Conservation (phyloP, 345 rosid genomes). For the Sonneratia alba region DNA sequence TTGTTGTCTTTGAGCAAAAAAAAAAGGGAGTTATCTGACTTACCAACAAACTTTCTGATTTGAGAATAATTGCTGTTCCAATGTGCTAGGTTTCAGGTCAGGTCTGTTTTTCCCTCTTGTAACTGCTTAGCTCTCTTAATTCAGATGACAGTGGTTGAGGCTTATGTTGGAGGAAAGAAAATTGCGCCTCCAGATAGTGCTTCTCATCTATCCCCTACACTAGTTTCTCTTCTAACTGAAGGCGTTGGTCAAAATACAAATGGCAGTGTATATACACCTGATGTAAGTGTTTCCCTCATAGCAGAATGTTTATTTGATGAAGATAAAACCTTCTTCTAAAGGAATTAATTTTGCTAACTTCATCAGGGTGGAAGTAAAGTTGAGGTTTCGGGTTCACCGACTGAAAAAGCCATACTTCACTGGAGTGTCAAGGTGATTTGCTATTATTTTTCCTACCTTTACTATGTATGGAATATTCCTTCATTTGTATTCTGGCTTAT, state of each 20-base stretch:
- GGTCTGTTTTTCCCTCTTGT: background rate
- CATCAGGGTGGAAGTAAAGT: slow-evolving; percentile 54
- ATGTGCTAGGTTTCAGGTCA: background rate
- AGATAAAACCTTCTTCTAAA: background rate
- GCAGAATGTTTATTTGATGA: background rate
- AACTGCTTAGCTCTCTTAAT: background rate
- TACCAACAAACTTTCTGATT: background rate
- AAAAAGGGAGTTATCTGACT: background rate
- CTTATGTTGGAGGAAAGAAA: slow-evolving; percentile 47
- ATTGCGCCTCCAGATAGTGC: slow-evolving; percentile 34
- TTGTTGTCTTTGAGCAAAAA: background rate
- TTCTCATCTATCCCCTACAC: slow-evolving; percentile 33
- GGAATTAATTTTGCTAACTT: background rate
- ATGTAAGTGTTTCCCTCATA: slow-evolving; percentile 27
- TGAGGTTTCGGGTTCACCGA: slow-evolving; percentile 91
- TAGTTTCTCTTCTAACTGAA: slow-evolving; percentile 44
- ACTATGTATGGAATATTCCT: background rate
- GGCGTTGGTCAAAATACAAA: slow-evolving; percentile 73
- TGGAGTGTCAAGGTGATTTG: slow-evolving; percentile 69
- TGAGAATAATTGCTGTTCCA: background rate
- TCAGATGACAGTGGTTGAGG: slow-evolving; percentile 93
- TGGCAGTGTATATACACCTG: slow-evolving; percentile 67
- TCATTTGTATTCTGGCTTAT: background rate
- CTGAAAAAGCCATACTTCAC: slow-evolving; percentile 81
- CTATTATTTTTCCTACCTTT: background rate